Evolutionary conservation across 108 stramenopile species (phyloP), one percentile per base, ranked within the genome.

Genomic region (Cylindrotheca closterium): DNA sequence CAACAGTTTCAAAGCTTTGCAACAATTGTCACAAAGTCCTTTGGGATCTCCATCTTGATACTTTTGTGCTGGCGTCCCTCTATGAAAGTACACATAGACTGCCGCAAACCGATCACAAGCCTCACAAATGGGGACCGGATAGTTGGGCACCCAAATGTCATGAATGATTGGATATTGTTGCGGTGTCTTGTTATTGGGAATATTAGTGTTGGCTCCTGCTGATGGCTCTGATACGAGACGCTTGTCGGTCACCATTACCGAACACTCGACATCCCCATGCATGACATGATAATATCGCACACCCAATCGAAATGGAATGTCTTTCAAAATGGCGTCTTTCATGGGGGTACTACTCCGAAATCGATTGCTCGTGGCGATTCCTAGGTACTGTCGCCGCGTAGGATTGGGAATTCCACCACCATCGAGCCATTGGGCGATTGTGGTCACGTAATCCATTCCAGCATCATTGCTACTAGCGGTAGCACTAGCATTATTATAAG

Each of bases 281-380:
- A 64, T 65, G 22, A 64, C 67, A 62, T 93, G 89, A 55, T 73
- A 72, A 50, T 93, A 93, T 24, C 92, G 81, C 25, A 80, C 51
- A 19, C 87, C 87, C 46, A 91, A 62, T 50, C 87, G 71, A 56
- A 88, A 61, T 4, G 79, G 62, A 8, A 93, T 24, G 24, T 85
- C 73, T 54, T 79, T 75, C 61, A 93, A 59, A 51, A 51, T 58
- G 0, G 73, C 67, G 0, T 70, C 31, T 45, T 67, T 49, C 92
- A 93, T 93, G 46, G 65, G 58, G 1, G 54, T 55, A 5, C 1
- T 12, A 30, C 10, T 23, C 12, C 28, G 25, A 12, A 75, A n/a
- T 18, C 15, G 5, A 15, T 42, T 47, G 7, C 45, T 51, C 5
- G 51, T 15, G 25, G 45, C 17, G 15, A 81, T 64, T 17, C 77